Evolutionary conservation across 2,329 filamentous ascomycete species (phyloP).

Genomic region (Fusarium circinatum): DNA sequence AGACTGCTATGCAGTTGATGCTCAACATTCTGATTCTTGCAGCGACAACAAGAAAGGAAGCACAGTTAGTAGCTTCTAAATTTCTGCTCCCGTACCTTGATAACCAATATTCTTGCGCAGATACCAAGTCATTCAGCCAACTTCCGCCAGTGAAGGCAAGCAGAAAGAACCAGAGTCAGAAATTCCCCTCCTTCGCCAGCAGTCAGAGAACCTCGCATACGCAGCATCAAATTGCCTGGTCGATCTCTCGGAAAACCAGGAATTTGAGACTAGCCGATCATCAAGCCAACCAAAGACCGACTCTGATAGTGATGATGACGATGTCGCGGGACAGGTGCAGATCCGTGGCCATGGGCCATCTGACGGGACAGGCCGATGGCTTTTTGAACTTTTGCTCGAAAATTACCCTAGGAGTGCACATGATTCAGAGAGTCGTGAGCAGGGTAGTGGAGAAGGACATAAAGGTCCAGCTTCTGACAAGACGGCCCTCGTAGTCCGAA

Average conservation of each 20-base stretch:
- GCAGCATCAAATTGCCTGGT: not conserved
- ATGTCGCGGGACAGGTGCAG: fast-evolving
- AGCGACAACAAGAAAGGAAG: not conserved
- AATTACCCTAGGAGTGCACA: not conserved
- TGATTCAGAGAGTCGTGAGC: not conserved
- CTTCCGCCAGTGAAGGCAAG: fast-evolving
- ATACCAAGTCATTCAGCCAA: too few relatives aligned
- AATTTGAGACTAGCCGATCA: fast-evolving
- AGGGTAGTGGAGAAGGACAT: fast-evolving
- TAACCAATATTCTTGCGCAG: not conserved
- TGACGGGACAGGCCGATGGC: not conserved
- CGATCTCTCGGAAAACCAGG: not conserved
- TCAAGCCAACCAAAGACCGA: not conserved
- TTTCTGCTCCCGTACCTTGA: fast-evolving
- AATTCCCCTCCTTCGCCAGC: not conserved
- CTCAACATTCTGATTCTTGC: not conserved
- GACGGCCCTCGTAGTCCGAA: not conserved
- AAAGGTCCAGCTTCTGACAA: fast-evolving
- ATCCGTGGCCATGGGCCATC: not conserved
- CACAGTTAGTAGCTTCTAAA: fast-evolving
- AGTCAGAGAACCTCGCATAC: not conserved
- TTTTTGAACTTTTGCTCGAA: not conserved
- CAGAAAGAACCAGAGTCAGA: not conserved
- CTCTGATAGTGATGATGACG: not conserved
- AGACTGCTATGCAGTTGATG: not conserved